These are phyloP conservation scores for Trichoderma sp. DNA, from an alignment of 2,329 filamentous ascomycete genomes.

Conservation along the genomic window DNA sequence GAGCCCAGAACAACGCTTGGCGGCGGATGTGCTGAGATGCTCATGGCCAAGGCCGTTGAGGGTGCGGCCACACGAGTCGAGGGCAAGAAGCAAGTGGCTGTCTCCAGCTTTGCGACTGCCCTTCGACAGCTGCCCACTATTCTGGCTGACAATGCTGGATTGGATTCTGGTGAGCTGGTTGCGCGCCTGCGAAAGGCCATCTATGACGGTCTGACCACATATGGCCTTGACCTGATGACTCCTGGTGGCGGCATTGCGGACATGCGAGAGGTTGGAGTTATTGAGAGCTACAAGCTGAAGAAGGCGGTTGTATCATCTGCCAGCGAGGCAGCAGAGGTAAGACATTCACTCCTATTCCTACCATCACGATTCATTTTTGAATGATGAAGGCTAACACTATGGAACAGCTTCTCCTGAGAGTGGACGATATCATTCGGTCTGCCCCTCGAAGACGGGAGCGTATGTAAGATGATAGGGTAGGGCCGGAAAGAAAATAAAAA, in stretches of 20 bases:
- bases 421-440: constrained; percentile 96
- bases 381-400: constrained; percentile 2
- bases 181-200: constrained; percentile 89
- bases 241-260: constrained; percentile 92
- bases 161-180: constrained; percentile 93
- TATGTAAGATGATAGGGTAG: constrained; percentile 39
- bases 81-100: constrained; percentile 94
- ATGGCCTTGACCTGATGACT: constrained; percentile 84
- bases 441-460: constrained; percentile 68
- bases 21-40: constrained; percentile 96
- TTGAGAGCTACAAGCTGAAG: constrained; percentile 99
- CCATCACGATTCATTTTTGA: not conserved
- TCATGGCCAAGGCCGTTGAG: constrained; percentile 98
- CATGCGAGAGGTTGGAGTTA: constrained; percentile 92
- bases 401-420: constrained; percentile 79
- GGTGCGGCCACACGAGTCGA: constrained; percentile 90
- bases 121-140: constrained; percentile 94
- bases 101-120: constrained; percentile 85
- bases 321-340: constrained; percentile 93
- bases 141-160: constrained; percentile 93
- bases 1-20: constrained; percentile 93
- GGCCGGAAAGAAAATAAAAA: constrained; percentile 32
- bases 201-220: constrained; percentile 91
- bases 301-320: constrained; percentile 95
- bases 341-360: constrained; percentile 37